phyloP scores from a whole-genome alignment of 768 basidiomycete species.

The Pleurotus sapidus region DNA sequence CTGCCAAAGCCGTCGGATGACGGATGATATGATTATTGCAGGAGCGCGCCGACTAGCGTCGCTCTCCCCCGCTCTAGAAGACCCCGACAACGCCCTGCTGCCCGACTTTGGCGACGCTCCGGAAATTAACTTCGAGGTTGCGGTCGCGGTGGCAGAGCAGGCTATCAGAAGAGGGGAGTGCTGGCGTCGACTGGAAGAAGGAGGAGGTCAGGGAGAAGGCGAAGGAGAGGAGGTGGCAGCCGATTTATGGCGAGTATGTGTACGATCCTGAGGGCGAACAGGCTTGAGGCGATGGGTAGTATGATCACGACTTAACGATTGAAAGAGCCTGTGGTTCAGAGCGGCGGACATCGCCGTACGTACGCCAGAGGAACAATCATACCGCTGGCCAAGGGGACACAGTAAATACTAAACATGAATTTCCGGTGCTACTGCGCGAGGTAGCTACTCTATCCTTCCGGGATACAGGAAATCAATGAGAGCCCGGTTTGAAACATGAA shows the following conservation, averaged over 20 bases:
- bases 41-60: conserved; percentile 73
- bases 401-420: too few species aligned
- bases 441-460: too few species aligned
- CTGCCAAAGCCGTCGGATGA: conserved; percentile 56
- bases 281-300: background rate
- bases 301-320: too few species aligned
- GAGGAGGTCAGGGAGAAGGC: conserved; percentile 54
- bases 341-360: too few species aligned
- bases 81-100: conserved; percentile 69
- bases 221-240: conserved; percentile 54
- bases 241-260: conserved; percentile 64
- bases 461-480: too few species aligned
- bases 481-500: too few species aligned
- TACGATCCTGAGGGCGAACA: conserved; percentile 55
- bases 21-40: conserved; percentile 85
- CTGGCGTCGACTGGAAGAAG: conserved; percentile 55
- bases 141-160: conserved; percentile 75
- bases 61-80: conserved; percentile 70
- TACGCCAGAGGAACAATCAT: too few species aligned
- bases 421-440: too few species aligned
- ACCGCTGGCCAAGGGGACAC: too few species aligned
- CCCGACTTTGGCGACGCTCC: conserved; percentile 79
- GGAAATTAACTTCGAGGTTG: conserved; percentile 75
- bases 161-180: conserved; percentile 72
- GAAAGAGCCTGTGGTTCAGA: too few species aligned